Conservation (phyloP, 805 yeast species). For the Saturnispora zaruensis region DNA sequence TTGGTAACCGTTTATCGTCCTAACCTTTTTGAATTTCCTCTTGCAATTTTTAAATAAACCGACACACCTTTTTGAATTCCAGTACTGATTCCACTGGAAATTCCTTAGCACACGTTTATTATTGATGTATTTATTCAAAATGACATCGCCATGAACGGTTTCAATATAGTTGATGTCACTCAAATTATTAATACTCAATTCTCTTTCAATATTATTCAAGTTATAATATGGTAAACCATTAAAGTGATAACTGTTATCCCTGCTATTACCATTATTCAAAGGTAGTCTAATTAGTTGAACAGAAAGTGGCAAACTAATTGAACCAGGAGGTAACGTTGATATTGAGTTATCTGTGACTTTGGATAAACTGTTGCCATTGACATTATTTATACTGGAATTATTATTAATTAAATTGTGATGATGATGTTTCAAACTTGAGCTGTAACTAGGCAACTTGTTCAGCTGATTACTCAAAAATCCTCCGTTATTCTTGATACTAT, state of each 20-base stretch:
- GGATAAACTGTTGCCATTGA: slow-evolving; percentile 8
- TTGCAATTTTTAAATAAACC: slow-evolving; percentile 1
- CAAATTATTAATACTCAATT: slow-evolving; percentile 15
- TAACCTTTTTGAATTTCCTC: slow-evolving; percentile 12
- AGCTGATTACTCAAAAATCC: slow-evolving; percentile 28
- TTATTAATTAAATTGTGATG: slow-evolving; percentile 15
- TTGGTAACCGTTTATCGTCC: slow-evolving; percentile 23
- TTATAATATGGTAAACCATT: slow-evolving; percentile 40
- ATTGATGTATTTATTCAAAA: slow-evolving; percentile 36
- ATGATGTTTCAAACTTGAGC: slow-evolving; percentile 27
- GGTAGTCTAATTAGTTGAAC: slow-evolving; percentile 25
- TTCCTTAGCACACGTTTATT: slow-evolving; percentile 34
- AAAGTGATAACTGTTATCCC: slow-evolving; percentile 17
- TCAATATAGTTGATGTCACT: slow-evolving; percentile 37
- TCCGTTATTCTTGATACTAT: slow-evolving; percentile 27
- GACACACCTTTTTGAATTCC: slow-evolving; percentile 36
- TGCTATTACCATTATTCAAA: slow-evolving; percentile 13
- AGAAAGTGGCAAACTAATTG: slow-evolving; percentile 19
- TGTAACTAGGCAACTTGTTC: slow-evolving; percentile 29
- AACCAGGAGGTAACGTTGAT: slow-evolving; percentile 22
- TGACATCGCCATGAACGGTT: slow-evolving; percentile 41
- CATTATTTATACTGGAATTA: neutral
- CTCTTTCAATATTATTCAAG: slow-evolving; percentile 20
- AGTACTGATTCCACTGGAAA: slow-evolving; percentile 42
- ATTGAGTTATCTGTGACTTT: slow-evolving; percentile 20